These are phyloP conservation scores for Bipolaris victoriae DNA, from an alignment of 2,329 filamentous ascomycete species.

Conservation along the genomic window DNA sequence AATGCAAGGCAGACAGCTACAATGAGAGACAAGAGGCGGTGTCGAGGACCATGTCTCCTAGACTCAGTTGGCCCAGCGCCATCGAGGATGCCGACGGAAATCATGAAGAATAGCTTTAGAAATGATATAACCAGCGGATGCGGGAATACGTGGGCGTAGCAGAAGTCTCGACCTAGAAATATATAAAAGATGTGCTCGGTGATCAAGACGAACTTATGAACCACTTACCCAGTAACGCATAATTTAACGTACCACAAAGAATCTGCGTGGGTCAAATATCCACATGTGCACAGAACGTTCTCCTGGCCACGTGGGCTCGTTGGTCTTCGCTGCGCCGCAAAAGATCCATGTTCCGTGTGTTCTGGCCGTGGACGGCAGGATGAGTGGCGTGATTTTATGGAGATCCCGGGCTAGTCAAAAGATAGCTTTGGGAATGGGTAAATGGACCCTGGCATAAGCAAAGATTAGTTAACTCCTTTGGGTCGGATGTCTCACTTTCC, in stretches of 20 bases:
- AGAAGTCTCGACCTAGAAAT: constrained; percentile 14
- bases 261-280: constrained; percentile 3
- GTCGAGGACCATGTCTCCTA: no score
- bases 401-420: background rate
- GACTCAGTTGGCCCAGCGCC: no score
- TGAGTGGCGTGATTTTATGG: constrained; percentile 6
- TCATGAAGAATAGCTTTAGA: no score
- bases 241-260: constrained; percentile 7
- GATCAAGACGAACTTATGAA: constrained; percentile 9
- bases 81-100: no score
- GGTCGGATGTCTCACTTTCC: background rate
- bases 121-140: no score
- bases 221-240: constrained; percentile 7
- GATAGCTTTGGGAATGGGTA: background rate
- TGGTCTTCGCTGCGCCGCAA: constrained; percentile 6
- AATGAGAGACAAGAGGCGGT: no score
- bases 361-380: background rate
- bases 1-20: no score
- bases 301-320: constrained; percentile 6
- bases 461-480: background rate
- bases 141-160: constrained; percentile 31
- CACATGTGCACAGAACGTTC: constrained; percentile 12
- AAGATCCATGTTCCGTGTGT: constrained; percentile 8
- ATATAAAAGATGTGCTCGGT: constrained; percentile 1
- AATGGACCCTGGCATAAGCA: background rate